These are phyloP conservation scores for Collybiopsis confluens DNA, from an alignment of 768 basidiomycete genomes.

Conservation along the genomic window DNA sequence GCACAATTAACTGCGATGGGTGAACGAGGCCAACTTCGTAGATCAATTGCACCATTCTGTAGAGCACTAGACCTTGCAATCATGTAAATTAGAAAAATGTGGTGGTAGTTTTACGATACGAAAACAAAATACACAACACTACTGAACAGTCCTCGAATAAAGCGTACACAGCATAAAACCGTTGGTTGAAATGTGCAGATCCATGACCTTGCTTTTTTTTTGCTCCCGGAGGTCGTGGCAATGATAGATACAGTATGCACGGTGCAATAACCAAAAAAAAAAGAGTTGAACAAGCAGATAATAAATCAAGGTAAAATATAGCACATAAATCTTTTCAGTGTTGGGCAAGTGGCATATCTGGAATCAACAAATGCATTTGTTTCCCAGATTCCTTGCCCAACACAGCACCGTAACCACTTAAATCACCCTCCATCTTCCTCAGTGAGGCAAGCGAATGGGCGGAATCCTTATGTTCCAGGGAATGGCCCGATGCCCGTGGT, in stretches of 20 bases:
- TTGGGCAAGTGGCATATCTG: conserved; percentile 5
- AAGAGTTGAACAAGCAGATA: too few species aligned
- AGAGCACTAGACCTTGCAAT: conserved; percentile 10
- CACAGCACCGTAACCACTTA: conserved; percentile 4
- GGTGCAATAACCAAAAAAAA: too few species aligned
- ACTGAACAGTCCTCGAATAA: too few species aligned
- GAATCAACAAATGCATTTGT: conserved; percentile 8
- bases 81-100: not conserved
- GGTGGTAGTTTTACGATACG: too few species aligned
- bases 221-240: too few species aligned
- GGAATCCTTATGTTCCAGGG: conserved; percentile 6
- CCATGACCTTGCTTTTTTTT: too few species aligned
- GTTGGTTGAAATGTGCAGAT: too few species aligned
- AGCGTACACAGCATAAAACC: too few species aligned
- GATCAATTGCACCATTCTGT: conserved; percentile 53
- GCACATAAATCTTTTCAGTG: not conserved
- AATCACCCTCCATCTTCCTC: conserved; percentile 8
- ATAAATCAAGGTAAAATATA: too few species aligned
- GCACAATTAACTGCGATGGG: conserved; percentile 88
- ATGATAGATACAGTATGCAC: too few species aligned
- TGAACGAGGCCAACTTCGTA: conserved; percentile 72
- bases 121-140: too few species aligned
- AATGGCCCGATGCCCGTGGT: not conserved
- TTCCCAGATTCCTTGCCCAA: not conserved
- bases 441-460: conserved; percentile 2